phyloP scores from a whole-genome alignment of 2,329 filamentous ascomycete species.

The Hansfordia pulvinata region DNA sequence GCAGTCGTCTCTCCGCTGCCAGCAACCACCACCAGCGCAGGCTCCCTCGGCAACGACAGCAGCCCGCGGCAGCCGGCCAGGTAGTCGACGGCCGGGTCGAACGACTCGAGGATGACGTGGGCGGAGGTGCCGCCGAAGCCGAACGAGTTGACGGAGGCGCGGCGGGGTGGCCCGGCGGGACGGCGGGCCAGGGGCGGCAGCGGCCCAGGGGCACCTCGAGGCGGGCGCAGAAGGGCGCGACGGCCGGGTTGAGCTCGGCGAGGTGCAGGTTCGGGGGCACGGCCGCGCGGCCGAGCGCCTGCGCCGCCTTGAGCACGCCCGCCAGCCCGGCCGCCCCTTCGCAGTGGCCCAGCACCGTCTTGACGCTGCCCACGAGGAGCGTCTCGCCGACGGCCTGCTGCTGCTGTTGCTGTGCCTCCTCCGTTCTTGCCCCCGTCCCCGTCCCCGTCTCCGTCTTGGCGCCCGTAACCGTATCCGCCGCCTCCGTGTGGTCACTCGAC shows the following conservation, averaged over 20 bases:
- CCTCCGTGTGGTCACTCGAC: too few relatives aligned
- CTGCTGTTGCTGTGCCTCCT: too few relatives aligned
- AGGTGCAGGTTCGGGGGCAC: constrained; percentile 19
- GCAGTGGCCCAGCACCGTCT: constrained; percentile 19
- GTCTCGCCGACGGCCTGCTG: constrained; percentile 2
- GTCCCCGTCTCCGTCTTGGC: too few relatives aligned
- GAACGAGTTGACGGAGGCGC: constrained; percentile 1
- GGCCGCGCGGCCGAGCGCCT: constrained; percentile 15
- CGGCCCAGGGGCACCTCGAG: constrained; percentile 12
- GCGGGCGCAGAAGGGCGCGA: constrained; percentile 11
- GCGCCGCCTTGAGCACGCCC: constrained; percentile 17
- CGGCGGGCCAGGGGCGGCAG: constrained; percentile 12
- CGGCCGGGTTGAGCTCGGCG: constrained; percentile 10
- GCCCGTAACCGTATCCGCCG: too few relatives aligned
- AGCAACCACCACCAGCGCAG: too few relatives aligned
- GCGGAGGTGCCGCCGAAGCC: background rate
- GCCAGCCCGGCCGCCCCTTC: constrained; percentile 22
- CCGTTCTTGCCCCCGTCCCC: too few relatives aligned
- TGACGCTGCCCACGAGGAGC: constrained; percentile 9
- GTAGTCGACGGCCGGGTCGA: too few relatives aligned
- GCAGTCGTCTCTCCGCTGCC: too few relatives aligned
- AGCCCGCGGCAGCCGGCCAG: too few relatives aligned
- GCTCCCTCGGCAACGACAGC: too few relatives aligned
- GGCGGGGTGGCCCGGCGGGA: constrained; percentile 3
- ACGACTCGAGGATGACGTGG: constrained; percentile 1